phyloP scores from a whole-genome alignment of 2,329 filamentous ascomycete species.

The Aaosphaeria pasadenensis region DNA sequence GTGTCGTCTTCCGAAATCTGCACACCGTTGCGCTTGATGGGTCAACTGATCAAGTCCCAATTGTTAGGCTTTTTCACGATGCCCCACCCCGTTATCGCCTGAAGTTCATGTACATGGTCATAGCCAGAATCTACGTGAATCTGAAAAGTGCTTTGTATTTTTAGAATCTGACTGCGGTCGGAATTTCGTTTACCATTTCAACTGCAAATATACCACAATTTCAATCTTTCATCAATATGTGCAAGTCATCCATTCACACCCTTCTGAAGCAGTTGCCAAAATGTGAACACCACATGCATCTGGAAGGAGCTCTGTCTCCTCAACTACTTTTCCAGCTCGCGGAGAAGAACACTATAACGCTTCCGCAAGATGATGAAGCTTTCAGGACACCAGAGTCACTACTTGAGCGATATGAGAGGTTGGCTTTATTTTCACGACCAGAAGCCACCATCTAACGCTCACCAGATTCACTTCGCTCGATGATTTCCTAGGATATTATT shows the following conservation, averaged over 20 bases:
- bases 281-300: constrained; percentile 78
- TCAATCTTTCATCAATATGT: constrained; percentile 7
- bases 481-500: constrained; percentile 78
- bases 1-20: no score
- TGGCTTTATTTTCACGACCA: not conserved
- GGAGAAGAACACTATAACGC: constrained; percentile 60
- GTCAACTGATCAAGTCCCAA: no score
- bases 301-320: constrained; percentile 73
- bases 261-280: constrained; percentile 64
- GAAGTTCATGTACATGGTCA: no score
- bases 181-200: no score
- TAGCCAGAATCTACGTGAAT: no score
- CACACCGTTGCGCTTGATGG: no score
- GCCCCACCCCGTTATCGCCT: no score
- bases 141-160: no score
- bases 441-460: not conserved
- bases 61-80: no score
- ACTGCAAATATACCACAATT: not conserved
- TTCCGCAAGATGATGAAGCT: constrained; percentile 57
- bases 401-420: constrained; percentile 58
- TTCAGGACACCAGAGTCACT: constrained; percentile 62
- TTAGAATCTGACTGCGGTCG: no score
- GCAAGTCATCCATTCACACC: constrained; percentile 14
- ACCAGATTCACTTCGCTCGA: constrained; percentile 64
- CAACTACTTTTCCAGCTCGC: constrained; percentile 68